A percentile compares a stretch with the other conserved stretches of the same genome.
These are phyloP conservation scores for Chloranthus sessilifolius DNA, from an alignment of 164 flowering plant genomes.

Conservation along the genomic window DNA sequence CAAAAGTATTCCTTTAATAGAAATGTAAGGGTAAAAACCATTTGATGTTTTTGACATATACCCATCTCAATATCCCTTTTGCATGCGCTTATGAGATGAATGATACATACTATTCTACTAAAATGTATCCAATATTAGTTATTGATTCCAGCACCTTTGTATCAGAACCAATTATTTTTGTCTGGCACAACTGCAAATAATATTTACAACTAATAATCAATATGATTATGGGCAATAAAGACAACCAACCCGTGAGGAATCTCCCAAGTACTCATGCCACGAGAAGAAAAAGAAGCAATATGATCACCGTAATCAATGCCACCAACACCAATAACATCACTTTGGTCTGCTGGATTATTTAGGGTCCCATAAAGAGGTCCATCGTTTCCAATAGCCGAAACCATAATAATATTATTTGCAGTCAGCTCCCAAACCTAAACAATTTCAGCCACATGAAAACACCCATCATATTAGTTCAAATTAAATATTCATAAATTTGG, in stretches of 20 bases:
- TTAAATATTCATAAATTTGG: neutral
- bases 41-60: no score
- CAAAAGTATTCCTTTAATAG: no score
- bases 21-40: no score
- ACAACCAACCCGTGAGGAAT: conserved; percentile 91
- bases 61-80: no score
- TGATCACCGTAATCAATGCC: conserved; percentile 96
- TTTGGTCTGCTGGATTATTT: conserved; percentile 98
- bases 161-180: no score
- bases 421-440: conserved; percentile 96
- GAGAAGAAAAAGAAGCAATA: conserved; percentile 96
- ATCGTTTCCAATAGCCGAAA: conserved; percentile 99
- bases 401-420: conserved; percentile 95
- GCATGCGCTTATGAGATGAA: no score
- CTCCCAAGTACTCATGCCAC: conserved; percentile 99
- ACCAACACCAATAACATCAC: conserved; percentile 99
- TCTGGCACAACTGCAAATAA: no score
- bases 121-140: no score
- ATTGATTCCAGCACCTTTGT: no score
- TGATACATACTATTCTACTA: no score
- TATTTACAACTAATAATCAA: neutral
- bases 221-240: neutral
- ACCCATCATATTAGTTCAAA: neutral
- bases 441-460: conserved; percentile 8
- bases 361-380: conserved; percentile 99